Evolutionary conservation across 345 rosid species (phyloP), one percentile per base, ranked within the genome.

Genomic region (Atalantia buxifolia): DNA sequence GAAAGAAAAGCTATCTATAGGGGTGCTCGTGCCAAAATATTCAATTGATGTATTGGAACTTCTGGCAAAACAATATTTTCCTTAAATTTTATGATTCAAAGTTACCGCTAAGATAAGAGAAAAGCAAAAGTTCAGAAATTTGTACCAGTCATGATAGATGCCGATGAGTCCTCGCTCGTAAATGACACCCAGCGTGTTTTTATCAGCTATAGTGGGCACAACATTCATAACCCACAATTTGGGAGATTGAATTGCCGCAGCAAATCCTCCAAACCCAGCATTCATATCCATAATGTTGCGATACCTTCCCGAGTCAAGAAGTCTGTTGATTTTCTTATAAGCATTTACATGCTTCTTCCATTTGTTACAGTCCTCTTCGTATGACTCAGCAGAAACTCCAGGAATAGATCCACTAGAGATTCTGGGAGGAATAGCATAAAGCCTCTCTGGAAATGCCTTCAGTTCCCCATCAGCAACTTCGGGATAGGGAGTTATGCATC

Each of bases 261-360:
- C 98, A 84, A 97, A 97, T 67, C 99, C 95, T 25, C 98, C 99
- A 83, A 94, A 80, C 14, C 94, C 94, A 72, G 99, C 99, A 83
- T 97, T 94, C 99, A 97, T 97, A 76, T 97, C 99, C 95, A 97
- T 90, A 73, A 97, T 92, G 86, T 94, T 97, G 80, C 98, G 92
- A 77, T 97, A 97, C 81, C 98, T 90, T 80, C 98, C 98, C 0
- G 93, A 83, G 76, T 90, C 97, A 30, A 97, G 76, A 14, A 92
- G 83, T 75, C 87, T 88, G 78, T 97, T 97, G 75, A 90, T 86
- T 85, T 84, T 90, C 88, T 91, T 94, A 77, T 97, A 97, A 61
- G 98, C 97, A 70, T 89, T 87, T 50, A 89, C 94, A 65, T 94
- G 98, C 82, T 89, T 97, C 67, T 89, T 94, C 99, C 99, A 97